A percentile compares a stretch with the other conserved stretches of the same genome.
These are phyloP conservation scores for Oidiodendron maius DNA, from an alignment of 495 filamentous ascomycete genomes.

Conservation along the genomic window DNA sequence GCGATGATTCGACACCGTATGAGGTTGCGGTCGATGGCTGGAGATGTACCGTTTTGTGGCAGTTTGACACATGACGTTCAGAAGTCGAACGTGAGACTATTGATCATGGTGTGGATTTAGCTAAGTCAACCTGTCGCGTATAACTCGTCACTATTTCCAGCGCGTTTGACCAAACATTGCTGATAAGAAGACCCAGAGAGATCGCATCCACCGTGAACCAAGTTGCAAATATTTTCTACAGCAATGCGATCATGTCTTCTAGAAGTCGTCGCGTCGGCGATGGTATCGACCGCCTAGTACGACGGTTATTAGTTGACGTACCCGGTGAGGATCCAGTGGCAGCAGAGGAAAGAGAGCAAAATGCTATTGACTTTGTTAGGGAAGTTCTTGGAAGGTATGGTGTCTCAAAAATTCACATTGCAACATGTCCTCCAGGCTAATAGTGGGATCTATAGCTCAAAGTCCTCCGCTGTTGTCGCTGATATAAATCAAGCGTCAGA, in stretches of 20 bases:
- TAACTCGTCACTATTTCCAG: neutral
- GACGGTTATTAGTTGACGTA: conserved; percentile 43
- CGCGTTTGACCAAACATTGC: no score
- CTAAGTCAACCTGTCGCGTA: neutral
- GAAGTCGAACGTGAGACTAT: neutral
- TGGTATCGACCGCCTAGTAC: conserved; percentile 53
- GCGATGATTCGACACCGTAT: conserved; percentile 13
- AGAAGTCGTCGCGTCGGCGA: conserved; percentile 39
- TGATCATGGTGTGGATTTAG: neutral
- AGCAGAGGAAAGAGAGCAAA: conserved; percentile 43
- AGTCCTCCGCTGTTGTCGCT: conserved; percentile 27
- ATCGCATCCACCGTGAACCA: neutral
- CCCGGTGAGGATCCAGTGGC: conserved; percentile 42
- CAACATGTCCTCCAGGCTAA: conserved; percentile 2
- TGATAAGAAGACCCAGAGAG: no score
- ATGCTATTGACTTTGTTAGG: conserved; percentile 43
- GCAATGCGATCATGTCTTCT: conserved; percentile 38
- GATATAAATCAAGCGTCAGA: conserved; percentile 82
- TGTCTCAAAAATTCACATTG: neutral
- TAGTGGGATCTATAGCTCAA: conserved; percentile 9
- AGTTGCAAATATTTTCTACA: conserved; percentile 5
- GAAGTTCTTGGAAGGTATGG: conserved; percentile 42
- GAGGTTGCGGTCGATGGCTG: conserved; percentile 14
- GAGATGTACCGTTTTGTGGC: neutral
- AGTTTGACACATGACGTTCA: neutral